Conservation (phyloP, 2,329 filamentous ascomycete species). For the Myriosclerotinia curreyana region DNA sequence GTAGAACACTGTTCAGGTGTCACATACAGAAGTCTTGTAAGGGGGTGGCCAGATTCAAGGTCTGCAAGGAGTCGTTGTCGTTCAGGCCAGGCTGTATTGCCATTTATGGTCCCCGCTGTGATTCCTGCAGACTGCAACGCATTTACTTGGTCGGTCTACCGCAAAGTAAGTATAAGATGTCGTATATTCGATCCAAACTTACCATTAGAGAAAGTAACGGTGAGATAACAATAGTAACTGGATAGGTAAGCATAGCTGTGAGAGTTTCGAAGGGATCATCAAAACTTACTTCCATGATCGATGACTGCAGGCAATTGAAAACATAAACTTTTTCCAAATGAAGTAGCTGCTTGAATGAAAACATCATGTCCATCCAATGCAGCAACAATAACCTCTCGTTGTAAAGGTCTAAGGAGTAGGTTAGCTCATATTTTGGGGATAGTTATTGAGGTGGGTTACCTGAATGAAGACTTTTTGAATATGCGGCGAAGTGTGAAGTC, state of each 20-base stretch:
- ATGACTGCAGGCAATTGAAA: constrained; percentile 90
- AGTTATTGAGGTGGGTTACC: constrained; percentile 47
- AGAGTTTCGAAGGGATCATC: constrained; percentile 30
- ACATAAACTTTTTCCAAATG: constrained; percentile 90
- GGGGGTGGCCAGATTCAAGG: constrained; percentile 82
- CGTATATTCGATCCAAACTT: constrained; percentile 24
- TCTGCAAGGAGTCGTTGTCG: constrained; percentile 71
- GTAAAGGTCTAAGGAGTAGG: constrained; percentile 62
- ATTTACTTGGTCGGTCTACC: constrained; percentile 85
- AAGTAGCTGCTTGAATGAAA: constrained; percentile 86
- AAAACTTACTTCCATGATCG: constrained; percentile 70
- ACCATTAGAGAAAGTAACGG: constrained; percentile 88
- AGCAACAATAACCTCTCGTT: constrained; percentile 82
- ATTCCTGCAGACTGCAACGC: constrained; percentile 72
- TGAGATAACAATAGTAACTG: constrained; percentile 86
- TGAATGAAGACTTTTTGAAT: constrained; percentile 71
- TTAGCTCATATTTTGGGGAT: constrained; percentile 23
- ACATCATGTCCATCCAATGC: constrained; percentile 83
- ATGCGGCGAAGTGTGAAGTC: constrained; percentile 71
- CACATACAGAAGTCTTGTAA: constrained; percentile 81
- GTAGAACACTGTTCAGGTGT: constrained; percentile 85
- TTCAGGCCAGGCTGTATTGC: constrained; percentile 66
- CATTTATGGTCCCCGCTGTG: constrained; percentile 81
- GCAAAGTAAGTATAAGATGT: constrained; percentile 15
- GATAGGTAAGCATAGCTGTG: constrained; percentile 28